A percentile compares a stretch with the other conserved stretches of the same genome.
These are phyloP conservation scores for Penicillium sumatraense DNA, from an alignment of 2,329 filamentous ascomycete species.

Conservation along the genomic window DNA sequence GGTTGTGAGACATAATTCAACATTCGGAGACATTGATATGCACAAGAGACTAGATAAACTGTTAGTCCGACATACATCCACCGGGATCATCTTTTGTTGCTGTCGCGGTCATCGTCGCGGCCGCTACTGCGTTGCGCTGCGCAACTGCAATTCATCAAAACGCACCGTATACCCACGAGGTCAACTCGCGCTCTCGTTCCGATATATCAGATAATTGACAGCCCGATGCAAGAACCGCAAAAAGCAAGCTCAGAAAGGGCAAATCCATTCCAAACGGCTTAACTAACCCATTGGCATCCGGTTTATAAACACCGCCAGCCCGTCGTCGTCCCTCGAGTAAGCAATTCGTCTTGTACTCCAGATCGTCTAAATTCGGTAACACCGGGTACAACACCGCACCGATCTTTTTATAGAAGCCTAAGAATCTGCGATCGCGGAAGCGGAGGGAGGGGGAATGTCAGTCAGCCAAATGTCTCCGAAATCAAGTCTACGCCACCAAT, in stretches of 20 bases:
- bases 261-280: slow-evolving; percentile 62
- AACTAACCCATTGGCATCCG: slow-evolving; percentile 53
- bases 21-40: slow-evolving; percentile 67
- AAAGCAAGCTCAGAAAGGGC: slow-evolving; percentile 64
- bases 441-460: slow-evolving; percentile 9
- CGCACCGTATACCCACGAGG: slow-evolving; percentile 66
- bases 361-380: slow-evolving; percentile 55
- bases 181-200: slow-evolving; percentile 63
- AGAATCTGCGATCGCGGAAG: slow-evolving; percentile 53
- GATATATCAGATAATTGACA: slow-evolving; percentile 63
- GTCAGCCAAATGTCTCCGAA: no score
- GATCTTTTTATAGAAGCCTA: slow-evolving; percentile 59
- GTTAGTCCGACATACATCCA: slow-evolving; percentile 2
- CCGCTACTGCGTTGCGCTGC: neutral
- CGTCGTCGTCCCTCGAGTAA: slow-evolving; percentile 57
- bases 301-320: slow-evolving; percentile 46
- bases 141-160: slow-evolving; percentile 9
- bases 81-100: neutral
- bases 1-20: slow-evolving; percentile 67
- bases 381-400: slow-evolving; percentile 63
- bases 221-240: slow-evolving; percentile 65
- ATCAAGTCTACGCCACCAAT: no score
- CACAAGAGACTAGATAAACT: slow-evolving; percentile 59
- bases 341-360: slow-evolving; percentile 56
- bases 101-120: neutral